Conservation (phyloP, 2,329 filamentous ascomycete genomes). For the Spiromastix sp. region DNA sequence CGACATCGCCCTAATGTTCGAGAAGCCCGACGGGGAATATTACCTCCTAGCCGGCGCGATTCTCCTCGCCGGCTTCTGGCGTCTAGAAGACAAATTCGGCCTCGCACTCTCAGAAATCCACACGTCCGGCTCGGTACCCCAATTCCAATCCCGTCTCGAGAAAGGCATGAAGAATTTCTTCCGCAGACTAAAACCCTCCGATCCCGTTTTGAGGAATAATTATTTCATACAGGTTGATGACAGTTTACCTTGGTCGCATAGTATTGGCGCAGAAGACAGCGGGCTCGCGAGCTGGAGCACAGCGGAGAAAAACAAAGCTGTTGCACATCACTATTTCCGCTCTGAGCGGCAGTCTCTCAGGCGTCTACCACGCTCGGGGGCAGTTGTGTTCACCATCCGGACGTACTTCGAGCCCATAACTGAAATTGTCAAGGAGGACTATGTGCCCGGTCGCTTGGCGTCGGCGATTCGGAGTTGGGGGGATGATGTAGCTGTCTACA, state of each 20-base stretch:
- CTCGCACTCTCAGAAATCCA: constrained; percentile 75
- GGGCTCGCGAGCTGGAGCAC: constrained; percentile 60
- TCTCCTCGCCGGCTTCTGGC: constrained; percentile 73
- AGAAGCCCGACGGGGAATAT: constrained; percentile 65
- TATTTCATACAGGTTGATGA: constrained; percentile 87
- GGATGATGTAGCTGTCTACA: constrained; percentile 64
- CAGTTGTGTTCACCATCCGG: constrained; percentile 63
- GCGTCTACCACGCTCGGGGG: constrained; percentile 48
- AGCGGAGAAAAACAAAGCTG: constrained; percentile 61
- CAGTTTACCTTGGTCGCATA: constrained; percentile 61
- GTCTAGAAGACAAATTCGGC: constrained; percentile 67
- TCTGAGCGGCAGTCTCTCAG: constrained; percentile 64
- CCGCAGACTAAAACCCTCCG: constrained; percentile 56
- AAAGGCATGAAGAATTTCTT: constrained; percentile 78
- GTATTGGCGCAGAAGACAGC: constrained; percentile 63
- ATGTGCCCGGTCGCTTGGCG: constrained; percentile 67
- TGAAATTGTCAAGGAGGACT: constrained; percentile 58
- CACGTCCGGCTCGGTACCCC: constrained; percentile 64
- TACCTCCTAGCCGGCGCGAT: constrained; percentile 69
- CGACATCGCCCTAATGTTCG: constrained; percentile 71
- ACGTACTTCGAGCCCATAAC: constrained; percentile 69
- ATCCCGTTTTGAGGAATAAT: constrained; percentile 61
- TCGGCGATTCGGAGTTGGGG: constrained; percentile 75
- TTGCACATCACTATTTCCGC: constrained; percentile 66
- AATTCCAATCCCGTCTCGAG: constrained; percentile 60